Evolutionary conservation across 2,329 filamentous ascomycete species (phyloP), one percentile per base, ranked within the genome.

Genomic region (Paraconiothyrium sp.): DNA sequence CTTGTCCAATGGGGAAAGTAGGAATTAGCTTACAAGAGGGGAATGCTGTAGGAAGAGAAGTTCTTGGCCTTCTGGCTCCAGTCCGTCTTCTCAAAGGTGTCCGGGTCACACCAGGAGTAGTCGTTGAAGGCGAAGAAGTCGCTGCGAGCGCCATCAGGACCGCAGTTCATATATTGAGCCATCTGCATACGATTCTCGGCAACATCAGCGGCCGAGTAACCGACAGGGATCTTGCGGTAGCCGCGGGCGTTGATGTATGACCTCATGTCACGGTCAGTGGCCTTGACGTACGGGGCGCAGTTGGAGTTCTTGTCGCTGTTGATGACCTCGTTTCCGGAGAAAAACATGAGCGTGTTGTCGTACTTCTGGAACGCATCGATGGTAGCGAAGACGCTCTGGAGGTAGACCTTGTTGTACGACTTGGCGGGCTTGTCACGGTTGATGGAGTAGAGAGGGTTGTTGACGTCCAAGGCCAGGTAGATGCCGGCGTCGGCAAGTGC

Each of bases 161-260:
- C 94, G 76, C 94, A 97, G 87, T 97, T 97, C 89, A 97, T 93
- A 86, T 96, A 97, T 57, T 89, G 76, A 51, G 94, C 93, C 78
- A 93, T 93, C 82, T 97, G 88, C 82, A 91, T 88, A 72, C 93
- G 92, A 84, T 96, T 97, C 74, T 88, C 85, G 62, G 91, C 85
- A 59, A 97, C 91, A 81, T 97, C 93, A 63, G 93, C 94, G 62
- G 91, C 91, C 7, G 90, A 93, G 84, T 94, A 94, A 48, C 91
- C 91, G 60, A 93, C 90, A 24, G 91, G 91, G 67, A 94, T 91
- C 62, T 81, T 70, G 69, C 91, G 90, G 74, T 88, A 84, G 62
- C 86, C 82, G 74, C 91, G 87, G 74, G 88, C 89, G 79, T 88
- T 87, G 81, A 93, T 89, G 83, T 94, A 94, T 76, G 89, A 90